Base-by-base conservation (phyloP, 2,329 filamentous ascomycete species). In the Ophidiomyces ophidiicola region DNA sequence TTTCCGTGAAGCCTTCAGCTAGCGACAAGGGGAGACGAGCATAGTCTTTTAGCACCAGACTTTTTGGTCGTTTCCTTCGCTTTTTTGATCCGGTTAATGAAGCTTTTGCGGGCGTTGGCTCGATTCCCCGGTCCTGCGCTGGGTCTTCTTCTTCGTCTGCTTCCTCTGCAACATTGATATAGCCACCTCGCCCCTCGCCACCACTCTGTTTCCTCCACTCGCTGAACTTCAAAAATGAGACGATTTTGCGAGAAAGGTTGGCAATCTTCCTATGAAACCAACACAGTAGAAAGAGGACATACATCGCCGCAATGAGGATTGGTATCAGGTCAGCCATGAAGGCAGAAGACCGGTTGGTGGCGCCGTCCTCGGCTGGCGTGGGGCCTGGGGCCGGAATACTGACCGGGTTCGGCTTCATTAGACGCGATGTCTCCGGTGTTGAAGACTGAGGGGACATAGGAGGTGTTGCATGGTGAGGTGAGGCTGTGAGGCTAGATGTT, bases 121-220 rank as follows among this genome's bases (percentile, higher is more conserved):
- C 14, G 29, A 6, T 18, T n/a, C 32, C 21, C 31, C 8, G 10
- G 20, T 11, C 6, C 11, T 34, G 20, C 17, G 5, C 28, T 25
- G 24, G 12, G 14, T 17, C 20, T 11, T 32, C 23, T 28, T 30
- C 46, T 44, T 44, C 43, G 41, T 52, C 43, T 4, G 31, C 32
- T 4, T 41, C 30, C n/a, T 41, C 29, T 10, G 32, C 37, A 15
- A 41, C 37, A 18, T 44, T 46, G 43, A 47, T 47, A 30, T 35
- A 46, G 24, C 35, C 44, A 32, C 34, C 48, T 48, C 41, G 48
- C 44, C 32, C 44, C 43, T 28, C 49, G 44, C 34, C 41, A 45
- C 35, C 43, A 36, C 31, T 47, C 41, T n/a, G 41, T 44, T 29
- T 46, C 46, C 31, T 43, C 44, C 36, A 50, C 46, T 23, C 44